phyloP scores from a whole-genome alignment of 192 early-diverging fungal genomes.

The Geranomyces variabilis region DNA sequence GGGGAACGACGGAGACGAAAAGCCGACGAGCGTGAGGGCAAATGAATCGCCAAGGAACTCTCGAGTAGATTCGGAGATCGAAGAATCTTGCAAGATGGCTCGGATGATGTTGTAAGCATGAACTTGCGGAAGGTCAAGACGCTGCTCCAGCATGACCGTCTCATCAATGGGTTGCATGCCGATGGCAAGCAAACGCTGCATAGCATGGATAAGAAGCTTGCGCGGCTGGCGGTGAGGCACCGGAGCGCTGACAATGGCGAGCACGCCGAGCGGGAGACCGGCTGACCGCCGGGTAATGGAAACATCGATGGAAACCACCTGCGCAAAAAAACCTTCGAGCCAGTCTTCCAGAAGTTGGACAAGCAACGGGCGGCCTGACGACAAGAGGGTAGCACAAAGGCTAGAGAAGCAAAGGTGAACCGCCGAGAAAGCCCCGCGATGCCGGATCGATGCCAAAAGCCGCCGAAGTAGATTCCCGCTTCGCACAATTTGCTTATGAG shows the following conservation, averaged over 20 bases:
- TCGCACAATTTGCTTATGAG: constrained; percentile 34
- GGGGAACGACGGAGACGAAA: constrained; percentile 83
- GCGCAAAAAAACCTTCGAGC: constrained; percentile 79
- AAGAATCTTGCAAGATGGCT: constrained; percentile 80
- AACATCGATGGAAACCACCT: constrained; percentile 70
- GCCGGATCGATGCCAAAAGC: constrained; percentile 76
- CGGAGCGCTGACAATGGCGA: constrained; percentile 77
- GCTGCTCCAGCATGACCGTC: constrained; percentile 48
- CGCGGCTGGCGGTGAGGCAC: constrained; percentile 55
- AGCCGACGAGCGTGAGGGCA: constrained; percentile 76
- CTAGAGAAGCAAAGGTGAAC: constrained; percentile 78
- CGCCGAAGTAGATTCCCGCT: constrained; percentile 53
- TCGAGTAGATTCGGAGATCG: constrained; percentile 72
- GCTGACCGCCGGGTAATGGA: constrained; percentile 93
- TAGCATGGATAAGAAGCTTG: constrained; percentile 62
- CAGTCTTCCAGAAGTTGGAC: constrained; percentile 66
- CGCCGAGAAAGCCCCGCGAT: constrained; percentile 89
- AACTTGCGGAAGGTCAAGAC: constrained; percentile 85
- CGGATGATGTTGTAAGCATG: constrained; percentile 92
- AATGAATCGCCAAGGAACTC: constrained; percentile 78
- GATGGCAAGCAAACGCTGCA: constrained; percentile 72
- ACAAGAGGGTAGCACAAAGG: constrained; percentile 71
- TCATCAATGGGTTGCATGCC: constrained; percentile 50
- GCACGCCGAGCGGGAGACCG: constrained; percentile 81
- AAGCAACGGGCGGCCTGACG: constrained; percentile 55